Evolutionary conservation across 2,329 filamentous ascomycete species (phyloP), one percentile per base, ranked within the genome.

Genomic region (Pseudocercospora macadamiae): DNA sequence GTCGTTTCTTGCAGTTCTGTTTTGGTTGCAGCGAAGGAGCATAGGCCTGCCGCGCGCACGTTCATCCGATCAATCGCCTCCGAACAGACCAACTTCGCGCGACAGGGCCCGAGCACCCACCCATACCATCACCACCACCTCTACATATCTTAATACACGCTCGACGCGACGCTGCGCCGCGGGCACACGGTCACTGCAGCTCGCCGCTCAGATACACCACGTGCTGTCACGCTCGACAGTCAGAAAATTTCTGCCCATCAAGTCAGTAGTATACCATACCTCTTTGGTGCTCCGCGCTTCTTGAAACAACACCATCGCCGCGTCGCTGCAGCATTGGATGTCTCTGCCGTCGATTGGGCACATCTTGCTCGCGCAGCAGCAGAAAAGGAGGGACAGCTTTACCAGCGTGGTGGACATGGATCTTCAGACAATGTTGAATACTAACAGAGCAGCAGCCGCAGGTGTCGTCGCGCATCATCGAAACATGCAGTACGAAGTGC

Each of bases 401-500:
- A 67, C 70, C 51, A 66, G 65, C 63, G 55, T 61, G 28, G 64
- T 57, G 56, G 68, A 69, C 58, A 74, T 74, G 72, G 69, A 74
- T 60, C 68, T 74, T 54, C 67, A 72, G 56, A 71, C 66, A 56
- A 64, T 74, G 59, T 63, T 74, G 64, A 73, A 73, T 69, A 73
- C 72, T 74, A 73, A 74, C 70, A 67, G 68, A 59, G 63, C 68
- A 47, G 63, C 69, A 67, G 65, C 67, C 55, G 60, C 68, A 68
- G 69, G 68, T 62, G 59, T 44, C 32, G 51, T 57, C 32, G 49
- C 39, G 47, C 61, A 64, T n/a, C n/a, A n/a, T 48, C 68, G 68
- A 62, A 73, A 67, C 66, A 75, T 75, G 73, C 73, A 75, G 70
- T 75, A 74, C 73, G 73, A 75, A 66, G 67, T 71, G 30, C 69